Percentiles rank a stretch among this genome's conserved stretches.
Evolutionary conservation across 1,139 yeast genomes (phyloP).

Genomic region (Candida gigantensis): DNA sequence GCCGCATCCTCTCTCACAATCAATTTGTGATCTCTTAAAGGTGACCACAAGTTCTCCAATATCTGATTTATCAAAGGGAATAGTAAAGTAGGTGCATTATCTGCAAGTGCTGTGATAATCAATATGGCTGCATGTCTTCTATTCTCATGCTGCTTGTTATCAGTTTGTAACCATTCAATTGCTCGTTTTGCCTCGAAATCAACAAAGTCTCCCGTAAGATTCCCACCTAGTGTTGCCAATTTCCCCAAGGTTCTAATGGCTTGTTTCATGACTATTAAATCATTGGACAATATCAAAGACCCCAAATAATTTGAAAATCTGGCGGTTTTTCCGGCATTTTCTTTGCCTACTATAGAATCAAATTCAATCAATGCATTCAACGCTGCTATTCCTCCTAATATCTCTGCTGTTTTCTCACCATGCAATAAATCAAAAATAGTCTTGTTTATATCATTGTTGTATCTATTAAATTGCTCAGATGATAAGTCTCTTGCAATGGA

Average conservation of each 20-base stretch:
- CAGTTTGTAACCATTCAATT: conserved; percentile 83
- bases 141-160: conserved; percentile 73
- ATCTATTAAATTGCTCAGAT: conserved; percentile 75
- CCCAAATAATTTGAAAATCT: conserved; percentile 86
- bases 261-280: conserved; percentile 77
- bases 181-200: conserved; percentile 90
- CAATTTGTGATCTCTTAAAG: conserved; percentile 75
- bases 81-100: conserved; percentile 82
- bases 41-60: conserved; percentile 83
- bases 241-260: conserved; percentile 89
- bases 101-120: conserved; percentile 80
- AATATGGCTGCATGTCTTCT: conserved; percentile 91
- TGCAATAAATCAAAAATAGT: conserved; percentile 84
- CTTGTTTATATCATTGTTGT: conserved; percentile 84
- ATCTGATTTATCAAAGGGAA: conserved; percentile 78
- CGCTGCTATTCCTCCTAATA: conserved; percentile 89
- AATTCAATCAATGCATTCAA: conserved; percentile 83
- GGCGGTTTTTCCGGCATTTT: conserved; percentile 85
- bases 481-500: conserved; percentile 74
- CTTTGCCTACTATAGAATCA: conserved; percentile 66
- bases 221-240: conserved; percentile 85
- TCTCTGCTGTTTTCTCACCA: conserved; percentile 68
- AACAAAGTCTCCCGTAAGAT: conserved; percentile 87
- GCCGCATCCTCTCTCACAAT: conserved; percentile 84
- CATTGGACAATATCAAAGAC: conserved; percentile 78